Percentiles rank a stretch among this genome's conserved stretches.
Conservation (phyloP, 2,329 filamentous ascomycete species). For the Epichloe uncinata region DNA sequence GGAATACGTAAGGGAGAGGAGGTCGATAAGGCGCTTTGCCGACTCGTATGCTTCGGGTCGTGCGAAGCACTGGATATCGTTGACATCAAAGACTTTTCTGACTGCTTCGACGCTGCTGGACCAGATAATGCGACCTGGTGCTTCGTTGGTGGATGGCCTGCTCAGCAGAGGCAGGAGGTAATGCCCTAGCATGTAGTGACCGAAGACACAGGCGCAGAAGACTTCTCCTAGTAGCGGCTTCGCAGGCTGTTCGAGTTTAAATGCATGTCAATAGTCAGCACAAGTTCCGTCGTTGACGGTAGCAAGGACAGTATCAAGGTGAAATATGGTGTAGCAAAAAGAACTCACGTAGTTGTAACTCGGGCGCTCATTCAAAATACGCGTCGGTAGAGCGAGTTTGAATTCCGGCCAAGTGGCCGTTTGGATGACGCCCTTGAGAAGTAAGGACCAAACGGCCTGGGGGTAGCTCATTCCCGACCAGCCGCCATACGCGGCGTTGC, state of each 20-base stretch:
- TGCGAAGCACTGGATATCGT: conserved; percentile 65
- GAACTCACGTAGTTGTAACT: conserved; percentile 21
- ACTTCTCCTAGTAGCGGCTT: conserved; percentile 58
- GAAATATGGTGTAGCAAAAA: background rate
- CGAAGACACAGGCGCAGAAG: conserved; percentile 88
- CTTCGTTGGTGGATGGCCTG: conserved; percentile 25
- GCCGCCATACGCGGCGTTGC: conserved; percentile 81
- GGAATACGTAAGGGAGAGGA: conserved; percentile 61
- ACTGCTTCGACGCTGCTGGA: conserved; percentile 66
- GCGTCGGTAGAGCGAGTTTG: conserved; percentile 48
- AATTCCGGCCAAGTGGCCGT: conserved; percentile 64
- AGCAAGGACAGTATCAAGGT: background rate
- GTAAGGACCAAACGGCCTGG: conserved; percentile 36
- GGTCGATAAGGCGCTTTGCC: conserved; percentile 75
- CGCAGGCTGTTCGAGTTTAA: conserved; percentile 27
- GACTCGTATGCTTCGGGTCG: conserved; percentile 63
- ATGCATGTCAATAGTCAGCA: background rate
- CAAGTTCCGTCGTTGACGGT: background rate
- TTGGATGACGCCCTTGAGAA: conserved; percentile 49
- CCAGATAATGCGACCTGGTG: conserved; percentile 66
- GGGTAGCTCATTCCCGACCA: conserved; percentile 70
- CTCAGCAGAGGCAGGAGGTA: conserved; percentile 62
- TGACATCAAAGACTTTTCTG: conserved; percentile 37
- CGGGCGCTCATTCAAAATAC: conserved; percentile 27
- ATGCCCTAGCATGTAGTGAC: conserved; percentile 83